Percentiles rank a stretch among this genome's conserved stretches.
These are phyloP conservation scores for Gossypium turneri DNA, from an alignment of 345 rosid species.

Conservation along the genomic window DNA sequence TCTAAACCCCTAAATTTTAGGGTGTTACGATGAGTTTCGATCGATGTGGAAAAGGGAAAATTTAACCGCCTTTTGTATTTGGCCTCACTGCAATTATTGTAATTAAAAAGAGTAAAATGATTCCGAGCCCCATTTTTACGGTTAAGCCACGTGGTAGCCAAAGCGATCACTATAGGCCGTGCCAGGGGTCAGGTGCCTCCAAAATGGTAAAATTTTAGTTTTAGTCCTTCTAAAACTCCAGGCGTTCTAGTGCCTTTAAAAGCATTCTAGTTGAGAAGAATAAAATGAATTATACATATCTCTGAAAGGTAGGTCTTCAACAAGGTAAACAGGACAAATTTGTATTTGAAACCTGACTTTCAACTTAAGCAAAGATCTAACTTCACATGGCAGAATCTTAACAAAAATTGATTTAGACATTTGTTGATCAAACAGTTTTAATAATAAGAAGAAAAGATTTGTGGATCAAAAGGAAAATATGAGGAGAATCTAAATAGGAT, in stretches of 20 bases:
- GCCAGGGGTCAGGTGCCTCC: too few species aligned
- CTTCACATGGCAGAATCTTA: neutral
- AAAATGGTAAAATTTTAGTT: too few species aligned
- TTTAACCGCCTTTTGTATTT: neutral
- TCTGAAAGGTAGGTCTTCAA: neutral
- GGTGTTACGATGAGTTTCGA: too few species aligned
- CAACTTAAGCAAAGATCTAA: conserved; percentile 8
- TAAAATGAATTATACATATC: neutral
- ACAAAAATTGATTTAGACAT: neutral
- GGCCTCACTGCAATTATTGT: neutral
- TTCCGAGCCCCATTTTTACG: too few species aligned
- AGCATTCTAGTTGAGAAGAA: neutral
- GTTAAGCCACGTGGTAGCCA: too few species aligned
- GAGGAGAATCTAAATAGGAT: neutral
- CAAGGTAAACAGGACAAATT: neutral
- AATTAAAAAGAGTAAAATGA: neutral
- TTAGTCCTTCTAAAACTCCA: neutral
- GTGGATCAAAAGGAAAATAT: neutral
- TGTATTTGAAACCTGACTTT: neutral
- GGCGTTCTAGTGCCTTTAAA: neutral
- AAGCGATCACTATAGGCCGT: too few species aligned
- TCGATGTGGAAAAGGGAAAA: neutral
- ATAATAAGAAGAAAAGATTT: neutral
- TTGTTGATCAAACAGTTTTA: neutral
- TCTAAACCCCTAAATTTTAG: neutral